Evolutionary conservation across 495 filamentous ascomycete species (phyloP).

Genomic region (Tuber magnatum): DNA sequence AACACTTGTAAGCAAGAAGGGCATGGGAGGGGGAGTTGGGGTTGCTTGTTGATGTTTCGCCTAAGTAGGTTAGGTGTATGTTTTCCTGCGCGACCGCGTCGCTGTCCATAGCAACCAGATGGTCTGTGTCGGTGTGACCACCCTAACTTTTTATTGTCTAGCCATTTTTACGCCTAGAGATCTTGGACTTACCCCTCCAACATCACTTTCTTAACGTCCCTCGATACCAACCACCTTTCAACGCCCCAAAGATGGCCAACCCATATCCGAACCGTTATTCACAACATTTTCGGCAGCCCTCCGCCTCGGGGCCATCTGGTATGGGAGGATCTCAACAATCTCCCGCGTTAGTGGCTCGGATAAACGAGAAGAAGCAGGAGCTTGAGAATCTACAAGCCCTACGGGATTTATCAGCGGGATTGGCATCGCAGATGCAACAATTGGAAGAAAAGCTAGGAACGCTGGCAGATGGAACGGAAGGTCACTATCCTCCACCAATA

Average conservation of each 20-base stretch:
- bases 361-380: conserved; percentile 89
- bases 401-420: conserved; percentile 75
- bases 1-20: conserved; percentile 13
- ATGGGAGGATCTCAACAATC: conserved; percentile 55
- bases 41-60: conserved; percentile 40
- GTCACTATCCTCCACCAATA: conserved; percentile 43
- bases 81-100: conserved; percentile 27
- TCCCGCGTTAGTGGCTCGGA: conserved; percentile 71
- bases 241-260: conserved; percentile 23
- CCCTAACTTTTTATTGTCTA: conserved; percentile 16
- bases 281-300: conserved; percentile 57
- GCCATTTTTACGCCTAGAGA: neutral
- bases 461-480: conserved; percentile 87
- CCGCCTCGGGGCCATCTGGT: conserved; percentile 43
- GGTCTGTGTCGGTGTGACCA: conserved; percentile 2
- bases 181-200: neutral
- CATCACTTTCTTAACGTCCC: conserved; percentile 4
- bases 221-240: neutral
- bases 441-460: conserved; percentile 82
- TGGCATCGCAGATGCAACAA: conserved; percentile 85
- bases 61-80: conserved; percentile 28
- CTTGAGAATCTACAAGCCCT: conserved; percentile 81
- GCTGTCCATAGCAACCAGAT: conserved; percentile 20
- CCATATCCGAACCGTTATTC: conserved; percentile 48
- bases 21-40: conserved; percentile 3